Conservation (phyloP, 768 basidiomycete species). For the Cyclocybe cylindracea region DNA sequence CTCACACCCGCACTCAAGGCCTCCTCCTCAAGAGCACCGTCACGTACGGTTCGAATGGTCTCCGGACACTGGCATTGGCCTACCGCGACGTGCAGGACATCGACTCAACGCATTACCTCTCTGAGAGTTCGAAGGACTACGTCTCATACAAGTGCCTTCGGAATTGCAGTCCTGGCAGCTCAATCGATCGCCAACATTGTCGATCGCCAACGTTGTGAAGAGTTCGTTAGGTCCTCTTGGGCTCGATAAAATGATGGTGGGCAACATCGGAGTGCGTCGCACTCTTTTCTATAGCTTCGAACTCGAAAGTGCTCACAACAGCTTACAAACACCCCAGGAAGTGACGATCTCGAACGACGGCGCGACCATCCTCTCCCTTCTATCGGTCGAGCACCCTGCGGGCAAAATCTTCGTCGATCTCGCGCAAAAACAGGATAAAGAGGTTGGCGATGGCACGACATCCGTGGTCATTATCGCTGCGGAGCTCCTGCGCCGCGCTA, state of each 20-base stretch:
- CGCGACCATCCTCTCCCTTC: conserved; percentile 93
- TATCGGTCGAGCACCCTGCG: conserved; percentile 95
- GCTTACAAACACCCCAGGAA: no score
- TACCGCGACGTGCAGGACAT: conserved; percentile 78
- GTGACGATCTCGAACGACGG: conserved; percentile 99
- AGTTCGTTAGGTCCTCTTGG: conserved; percentile 94
- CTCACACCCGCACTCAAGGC: conserved; percentile 63
- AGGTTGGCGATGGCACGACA: conserved; percentile 98
- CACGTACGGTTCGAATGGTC: conserved; percentile 76
- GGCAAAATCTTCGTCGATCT: conserved; percentile 98
- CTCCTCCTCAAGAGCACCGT: conserved; percentile 63
- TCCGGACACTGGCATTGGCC: conserved; percentile 91
- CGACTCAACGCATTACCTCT: conserved; percentile 80
- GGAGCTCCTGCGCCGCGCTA: conserved; percentile 94
- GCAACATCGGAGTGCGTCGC: conserved; percentile 87
- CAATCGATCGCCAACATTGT: conserved; percentile 97
- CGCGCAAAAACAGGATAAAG: conserved; percentile 98
- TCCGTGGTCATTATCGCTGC: conserved; percentile 98
- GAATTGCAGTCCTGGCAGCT: conserved; percentile 80
- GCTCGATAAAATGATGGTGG: conserved; percentile 96
- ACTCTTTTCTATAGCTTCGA: background rate
- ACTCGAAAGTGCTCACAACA: background rate
- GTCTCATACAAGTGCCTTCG: no score
- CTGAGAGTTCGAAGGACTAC: conserved; percentile 81
- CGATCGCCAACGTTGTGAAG: no score